Base-by-base conservation (phyloP, 2,329 filamentous ascomycete genomes). In the Tolypocladium inflatum region DNA sequence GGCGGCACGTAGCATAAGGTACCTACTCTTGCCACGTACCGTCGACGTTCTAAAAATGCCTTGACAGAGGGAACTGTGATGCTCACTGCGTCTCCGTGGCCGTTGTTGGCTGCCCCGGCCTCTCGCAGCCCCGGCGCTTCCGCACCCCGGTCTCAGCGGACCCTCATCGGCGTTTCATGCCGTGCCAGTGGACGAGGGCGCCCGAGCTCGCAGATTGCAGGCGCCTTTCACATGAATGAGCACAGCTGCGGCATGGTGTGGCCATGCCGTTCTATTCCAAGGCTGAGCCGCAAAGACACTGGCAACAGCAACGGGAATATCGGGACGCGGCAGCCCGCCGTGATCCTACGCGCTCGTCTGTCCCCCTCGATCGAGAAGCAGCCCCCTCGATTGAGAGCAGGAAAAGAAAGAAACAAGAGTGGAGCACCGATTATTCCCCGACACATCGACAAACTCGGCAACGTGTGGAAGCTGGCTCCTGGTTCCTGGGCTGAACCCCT, bases 161-260 rank as follows among this genome's bases (percentile, higher is more conserved):
- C 48, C 48, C 48, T 35, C 48, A 51, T 51, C 48, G 48, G 48
- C 48, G 48, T 51, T 51, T 64, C 55, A 53, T 30, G 21, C 23
- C 23, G 33, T 57, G 55, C 48, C 54, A 35, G 17, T 26, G 43
- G 43, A 17, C 43, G 43, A 26, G 10, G 42, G 21, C 8, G 41
- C 41, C 3, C 8, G 41, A 42, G n/a, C 19, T 21, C 41, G 19
- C 41, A 21, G 19, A 17, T n/a, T 21, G 41, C 19, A 42, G 11
- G 43, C 15, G 26, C 21, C 37, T 43, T 30, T 21, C 23, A 30
- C 43, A 21, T 48, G 23, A 3, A 4, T 8, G 23, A 19, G 15
- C 15, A 23, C 26, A 33, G 45, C 17, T 13, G 26, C 26, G n/a
- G n/a, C n/a, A 13, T 9, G 13, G 30, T 7, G 45, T 50, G 45